These are phyloP conservation scores for Lasiodiplodia sp. DNA, from an alignment of 2,329 filamentous ascomycete genomes.

Conservation along the genomic window DNA sequence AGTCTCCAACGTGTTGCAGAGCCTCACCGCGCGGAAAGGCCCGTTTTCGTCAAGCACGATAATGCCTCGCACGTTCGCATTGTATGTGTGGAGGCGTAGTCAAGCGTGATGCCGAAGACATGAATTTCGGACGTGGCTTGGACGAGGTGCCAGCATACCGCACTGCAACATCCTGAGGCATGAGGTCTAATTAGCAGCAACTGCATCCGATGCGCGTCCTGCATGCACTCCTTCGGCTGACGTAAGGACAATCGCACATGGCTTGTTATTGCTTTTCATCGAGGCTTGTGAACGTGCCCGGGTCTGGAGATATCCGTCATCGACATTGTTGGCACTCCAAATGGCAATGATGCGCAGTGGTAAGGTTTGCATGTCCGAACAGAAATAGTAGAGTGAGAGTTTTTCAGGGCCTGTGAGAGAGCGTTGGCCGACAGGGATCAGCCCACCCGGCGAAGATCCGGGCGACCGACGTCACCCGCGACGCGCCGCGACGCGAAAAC, in stretches of 20 bases:
- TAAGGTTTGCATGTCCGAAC: background rate
- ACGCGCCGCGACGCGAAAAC: slow-evolving; percentile 20
- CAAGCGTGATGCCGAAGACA: background rate
- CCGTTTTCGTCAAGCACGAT: background rate
- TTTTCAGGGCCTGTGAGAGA: background rate
- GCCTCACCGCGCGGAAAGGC: background rate
- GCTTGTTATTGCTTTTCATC: background rate
- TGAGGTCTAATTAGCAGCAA: background rate
- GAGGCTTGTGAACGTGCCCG: background rate
- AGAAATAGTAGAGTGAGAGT: background rate
- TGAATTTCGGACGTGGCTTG: background rate
- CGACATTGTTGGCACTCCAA: background rate
- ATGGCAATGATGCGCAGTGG: background rate
- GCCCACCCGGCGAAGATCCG: background rate
- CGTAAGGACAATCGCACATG: background rate
- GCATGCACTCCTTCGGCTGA: slow-evolving; percentile 10
- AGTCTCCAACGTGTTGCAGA: background rate
- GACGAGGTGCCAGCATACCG: background rate
- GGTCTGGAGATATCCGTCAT: background rate
- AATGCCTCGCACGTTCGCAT: background rate
- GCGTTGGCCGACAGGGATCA: background rate
- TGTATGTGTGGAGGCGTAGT: background rate
- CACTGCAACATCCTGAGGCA: background rate
- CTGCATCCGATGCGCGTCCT: background rate
- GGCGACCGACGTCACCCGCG: slow-evolving; percentile 20